Evolutionary conservation across 441 rosid species (phyloP).

Genomic region (Jatropha multifida): DNA sequence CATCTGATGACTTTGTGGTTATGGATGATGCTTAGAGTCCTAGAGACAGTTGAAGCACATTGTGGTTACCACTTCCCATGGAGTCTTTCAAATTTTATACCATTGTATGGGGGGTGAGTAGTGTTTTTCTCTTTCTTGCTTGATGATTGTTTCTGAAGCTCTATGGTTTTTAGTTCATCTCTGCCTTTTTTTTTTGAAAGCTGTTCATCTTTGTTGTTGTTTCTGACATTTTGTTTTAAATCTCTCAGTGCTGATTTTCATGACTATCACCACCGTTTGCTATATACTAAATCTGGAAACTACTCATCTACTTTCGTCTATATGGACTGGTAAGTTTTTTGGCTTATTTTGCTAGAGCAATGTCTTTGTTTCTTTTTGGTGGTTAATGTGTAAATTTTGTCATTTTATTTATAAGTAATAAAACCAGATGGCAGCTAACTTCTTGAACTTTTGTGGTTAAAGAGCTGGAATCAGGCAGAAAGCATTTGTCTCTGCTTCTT

Average conservation of each 20-base stretch:
- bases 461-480: conserved; percentile 5
- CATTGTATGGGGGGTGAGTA: conserved; percentile 92
- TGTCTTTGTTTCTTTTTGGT: conserved; percentile 2
- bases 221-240: conserved; percentile 14
- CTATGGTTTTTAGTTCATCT: neutral
- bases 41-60: conserved; percentile 98
- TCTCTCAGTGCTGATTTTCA: conserved; percentile 84
- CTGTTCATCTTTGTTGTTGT: neutral
- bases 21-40: conserved; percentile 94
- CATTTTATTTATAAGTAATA: neutral
- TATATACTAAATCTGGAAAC: conserved; percentile 96
- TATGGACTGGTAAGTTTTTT: conserved; percentile 83
- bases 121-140: conserved; percentile 1
- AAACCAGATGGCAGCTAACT: neutral
- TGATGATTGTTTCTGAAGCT: neutral
- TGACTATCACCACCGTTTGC: conserved; percentile 94
- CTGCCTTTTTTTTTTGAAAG: too few species aligned
- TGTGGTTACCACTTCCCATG: conserved; percentile 99
- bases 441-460: neutral
- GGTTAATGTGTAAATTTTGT: neutral
- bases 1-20: conserved; percentile 89
- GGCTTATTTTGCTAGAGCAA: conserved; percentile 3
- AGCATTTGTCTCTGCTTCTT: neutral
- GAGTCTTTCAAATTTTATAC: conserved; percentile 92
- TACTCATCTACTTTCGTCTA: conserved; percentile 91